Conservation (phyloP, 805 yeast species). For the Teunomyces panamensis region DNA sequence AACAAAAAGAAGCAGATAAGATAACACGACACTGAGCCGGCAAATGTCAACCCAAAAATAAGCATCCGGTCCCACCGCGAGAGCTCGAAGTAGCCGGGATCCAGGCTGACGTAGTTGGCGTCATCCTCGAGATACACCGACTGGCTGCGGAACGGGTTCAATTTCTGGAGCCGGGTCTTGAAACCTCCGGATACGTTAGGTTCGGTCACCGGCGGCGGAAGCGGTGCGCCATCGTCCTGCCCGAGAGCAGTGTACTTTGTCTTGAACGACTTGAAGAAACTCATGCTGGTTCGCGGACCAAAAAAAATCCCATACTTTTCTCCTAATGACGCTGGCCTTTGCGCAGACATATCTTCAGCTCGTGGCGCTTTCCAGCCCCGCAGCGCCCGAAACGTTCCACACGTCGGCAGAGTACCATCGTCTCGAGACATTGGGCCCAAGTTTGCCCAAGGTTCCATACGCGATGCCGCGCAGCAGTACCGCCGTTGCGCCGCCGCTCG, state of each 20-base stretch:
- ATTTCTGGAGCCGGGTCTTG: constrained; percentile 27
- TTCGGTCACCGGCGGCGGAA: constrained; percentile 40
- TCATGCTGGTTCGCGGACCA: constrained; percentile 14
- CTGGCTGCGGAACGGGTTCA: constrained; percentile 38
- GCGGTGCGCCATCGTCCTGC: constrained; percentile 32
- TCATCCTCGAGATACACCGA: constrained; percentile 42
- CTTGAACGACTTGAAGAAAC: constrained; percentile 35
- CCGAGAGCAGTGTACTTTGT: constrained; percentile 27
- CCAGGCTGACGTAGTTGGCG: constrained; percentile 40
- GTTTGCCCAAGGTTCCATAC: constrained; percentile 45
- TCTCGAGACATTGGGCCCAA: constrained; percentile 40
- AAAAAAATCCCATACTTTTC: neutral
- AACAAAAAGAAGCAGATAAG: constrained; percentile 41
- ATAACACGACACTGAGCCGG: constrained; percentile 41
- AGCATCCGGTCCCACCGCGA: constrained; percentile 48
- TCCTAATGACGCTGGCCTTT: constrained; percentile 32
- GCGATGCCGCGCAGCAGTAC: constrained; percentile 22
- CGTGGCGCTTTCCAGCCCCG: constrained; percentile 42
- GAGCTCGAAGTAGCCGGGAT: constrained; percentile 43
- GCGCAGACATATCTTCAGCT: constrained; percentile 48
- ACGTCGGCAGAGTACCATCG: constrained; percentile 27
- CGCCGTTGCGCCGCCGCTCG: constrained; percentile 13
- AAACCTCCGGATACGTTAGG: constrained; percentile 17
- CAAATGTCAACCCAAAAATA: constrained; percentile 43
- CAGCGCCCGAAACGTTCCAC: constrained; percentile 30